Conservation (phyloP, 1,139 yeast species). For the Hansenula anomala region DNA sequence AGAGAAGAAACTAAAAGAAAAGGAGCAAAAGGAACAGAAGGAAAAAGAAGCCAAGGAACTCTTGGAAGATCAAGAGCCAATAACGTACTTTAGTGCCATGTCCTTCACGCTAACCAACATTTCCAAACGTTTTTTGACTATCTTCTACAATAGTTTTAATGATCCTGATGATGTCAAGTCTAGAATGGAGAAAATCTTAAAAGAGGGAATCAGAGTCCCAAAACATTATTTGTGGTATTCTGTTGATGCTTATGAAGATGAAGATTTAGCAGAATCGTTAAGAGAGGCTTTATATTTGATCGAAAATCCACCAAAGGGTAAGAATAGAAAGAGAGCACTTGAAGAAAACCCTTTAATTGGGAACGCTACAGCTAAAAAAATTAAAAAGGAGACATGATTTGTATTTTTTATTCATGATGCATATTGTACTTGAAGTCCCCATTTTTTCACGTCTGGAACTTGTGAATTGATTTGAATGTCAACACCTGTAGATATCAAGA, state of each 20-base stretch:
- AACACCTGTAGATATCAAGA: constrained; percentile 74
- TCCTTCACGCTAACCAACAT: constrained; percentile 61
- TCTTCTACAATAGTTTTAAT: constrained; percentile 65
- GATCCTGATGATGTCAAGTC: constrained; percentile 50
- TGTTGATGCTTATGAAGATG: constrained; percentile 75
- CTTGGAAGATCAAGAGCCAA: constrained; percentile 27
- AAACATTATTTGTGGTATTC: constrained; percentile 78
- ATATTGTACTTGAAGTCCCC: constrained; percentile 19
- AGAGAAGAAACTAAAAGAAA: constrained; percentile 2
- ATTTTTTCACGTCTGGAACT: constrained; percentile 14
- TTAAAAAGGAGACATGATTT: not conserved
- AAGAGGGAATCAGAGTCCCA: constrained; percentile 55
- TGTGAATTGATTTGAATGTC: constrained; percentile 25
- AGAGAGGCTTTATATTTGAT: constrained; percentile 30
- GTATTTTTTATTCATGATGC: constrained; percentile 9
- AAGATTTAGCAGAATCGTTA: constrained; percentile 32
- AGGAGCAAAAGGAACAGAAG: constrained; percentile 14
- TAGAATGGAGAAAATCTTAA: constrained; percentile 58
- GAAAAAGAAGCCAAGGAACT: constrained; percentile 7
- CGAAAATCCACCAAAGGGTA: constrained; percentile 33
- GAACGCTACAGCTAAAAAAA: not conserved
- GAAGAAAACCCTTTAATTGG: constrained; percentile 2
- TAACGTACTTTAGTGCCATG: constrained; percentile 53
- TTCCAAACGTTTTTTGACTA: constrained; percentile 62
- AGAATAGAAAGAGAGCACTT: constrained; percentile 27